Conservation (phyloP, 257 asterid genomes). For the Verbena officinalis region DNA sequence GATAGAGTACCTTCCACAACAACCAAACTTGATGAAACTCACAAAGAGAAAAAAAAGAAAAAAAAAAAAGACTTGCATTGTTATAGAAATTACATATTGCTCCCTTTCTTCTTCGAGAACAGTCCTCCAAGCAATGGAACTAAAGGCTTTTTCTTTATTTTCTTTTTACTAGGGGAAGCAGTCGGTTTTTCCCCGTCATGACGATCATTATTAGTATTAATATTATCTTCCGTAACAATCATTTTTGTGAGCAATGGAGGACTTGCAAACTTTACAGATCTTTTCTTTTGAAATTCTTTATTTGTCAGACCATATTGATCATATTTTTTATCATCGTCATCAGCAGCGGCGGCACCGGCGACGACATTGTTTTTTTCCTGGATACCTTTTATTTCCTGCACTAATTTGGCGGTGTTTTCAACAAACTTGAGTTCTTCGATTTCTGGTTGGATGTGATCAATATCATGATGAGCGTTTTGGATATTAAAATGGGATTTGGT, state of each 20-base stretch:
- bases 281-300: slow-evolving; percentile 48
- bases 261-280: slow-evolving; percentile 81
- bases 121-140: slow-evolving; percentile 61
- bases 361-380: neutral
- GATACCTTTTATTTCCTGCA: neutral
- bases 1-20: neutral
- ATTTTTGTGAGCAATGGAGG: slow-evolving; percentile 60
- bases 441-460: slow-evolving; percentile 39
- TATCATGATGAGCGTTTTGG: too few relatives aligned
- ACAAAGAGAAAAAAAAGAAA: neutral
- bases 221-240: slow-evolving; percentile 35
- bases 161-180: slow-evolving; percentile 39
- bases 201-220: neutral
- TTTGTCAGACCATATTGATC: neutral
- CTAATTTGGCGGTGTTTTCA: slow-evolving; percentile 35
- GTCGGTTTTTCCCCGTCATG: neutral
- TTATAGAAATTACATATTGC: too few relatives aligned
- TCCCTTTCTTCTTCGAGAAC: slow-evolving; percentile 45
- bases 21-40: neutral
- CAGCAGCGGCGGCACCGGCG: too few relatives aligned
- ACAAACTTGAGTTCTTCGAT: slow-evolving; percentile 68
- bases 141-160: slow-evolving; percentile 57
- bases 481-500: slow-evolving; percentile 11
- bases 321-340: neutral
- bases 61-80: neutral